phyloP scores from a whole-genome alignment of 1,284 basidiomycete species.

The Cerrena zonata region DNA sequence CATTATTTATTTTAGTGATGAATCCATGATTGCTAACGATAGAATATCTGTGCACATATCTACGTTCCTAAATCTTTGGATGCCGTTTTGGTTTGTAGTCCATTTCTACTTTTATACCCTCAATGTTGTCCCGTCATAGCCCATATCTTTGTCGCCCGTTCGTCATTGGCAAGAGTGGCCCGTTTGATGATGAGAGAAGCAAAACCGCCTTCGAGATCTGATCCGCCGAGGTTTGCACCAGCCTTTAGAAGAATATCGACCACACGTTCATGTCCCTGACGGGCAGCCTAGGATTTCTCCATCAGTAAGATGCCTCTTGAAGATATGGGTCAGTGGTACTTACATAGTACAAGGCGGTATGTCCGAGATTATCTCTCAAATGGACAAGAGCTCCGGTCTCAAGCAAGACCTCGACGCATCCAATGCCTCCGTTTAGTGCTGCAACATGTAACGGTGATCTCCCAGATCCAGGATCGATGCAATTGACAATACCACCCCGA shows the following conservation, averaged over 20 bases:
- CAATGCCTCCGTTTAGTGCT: constrained; percentile 59
- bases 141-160: constrained; percentile 48
- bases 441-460: constrained; percentile 79
- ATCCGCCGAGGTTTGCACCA: constrained; percentile 69
- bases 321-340: constrained; percentile 18
- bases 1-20: background rate
- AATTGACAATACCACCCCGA: constrained; percentile 65
- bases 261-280: constrained; percentile 55
- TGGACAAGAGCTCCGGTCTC: constrained; percentile 84
- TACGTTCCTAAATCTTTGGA: constrained; percentile 2
- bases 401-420: constrained; percentile 57
- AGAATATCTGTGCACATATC: background rate
- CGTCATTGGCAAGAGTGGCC: constrained; percentile 41
- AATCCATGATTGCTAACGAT: background rate
- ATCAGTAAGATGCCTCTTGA: background rate
- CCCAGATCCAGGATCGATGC: constrained; percentile 61
- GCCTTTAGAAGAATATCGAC: constrained; percentile 68
- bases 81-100: background rate
- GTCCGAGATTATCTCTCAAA: constrained; percentile 69
- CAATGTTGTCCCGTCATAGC: constrained; percentile 24
- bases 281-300: constrained; percentile 48
- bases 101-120: background rate
- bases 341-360: constrained; percentile 79
- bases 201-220: constrained; percentile 57
- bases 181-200: constrained; percentile 44